phyloP scores from a whole-genome alignment of 306 rosid species.

The Trifolium dubium region DNA sequence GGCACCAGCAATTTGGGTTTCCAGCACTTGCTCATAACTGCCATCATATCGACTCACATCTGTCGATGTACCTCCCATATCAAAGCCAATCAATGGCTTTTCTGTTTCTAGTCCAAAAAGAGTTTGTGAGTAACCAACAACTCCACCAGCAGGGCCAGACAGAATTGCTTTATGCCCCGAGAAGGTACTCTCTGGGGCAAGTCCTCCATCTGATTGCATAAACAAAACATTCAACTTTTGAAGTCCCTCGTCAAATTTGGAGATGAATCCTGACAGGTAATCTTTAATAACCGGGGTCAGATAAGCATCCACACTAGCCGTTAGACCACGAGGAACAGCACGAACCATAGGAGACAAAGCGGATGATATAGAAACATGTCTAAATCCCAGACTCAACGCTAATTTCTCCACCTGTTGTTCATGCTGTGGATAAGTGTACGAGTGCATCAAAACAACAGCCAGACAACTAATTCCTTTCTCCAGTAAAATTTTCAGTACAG shows the following conservation, averaged over 20 bases:
- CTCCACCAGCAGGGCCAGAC: conserved; percentile 99
- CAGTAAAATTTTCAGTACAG: conserved; percentile 57
- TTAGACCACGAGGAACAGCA: conserved; percentile 95
- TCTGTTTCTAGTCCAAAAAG: conserved; percentile 83
- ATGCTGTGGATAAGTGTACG: conserved; percentile 83
- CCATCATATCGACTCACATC: conserved; percentile 97
- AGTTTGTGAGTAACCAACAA: conserved; percentile 95
- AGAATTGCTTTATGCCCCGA: conserved; percentile 95
- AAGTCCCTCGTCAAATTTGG: conserved; percentile 77
- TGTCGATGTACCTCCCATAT: conserved; percentile 98
- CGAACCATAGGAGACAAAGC: conserved; percentile 97
- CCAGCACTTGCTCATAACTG: conserved; percentile 89
- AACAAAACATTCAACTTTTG: conserved; percentile 84
- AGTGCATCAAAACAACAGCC: conserved; percentile 94
- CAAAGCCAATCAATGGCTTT: conserved; percentile 92
- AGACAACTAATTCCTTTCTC: conserved; percentile 76
- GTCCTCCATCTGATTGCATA: conserved; percentile 99
- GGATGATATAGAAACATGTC: conserved; percentile 89
- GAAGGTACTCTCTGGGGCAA: conserved; percentile 88
- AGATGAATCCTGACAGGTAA: conserved; percentile 89
- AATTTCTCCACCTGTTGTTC: conserved; percentile 66
- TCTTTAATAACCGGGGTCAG: conserved; percentile 95
- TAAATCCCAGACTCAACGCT: conserved; percentile 82
- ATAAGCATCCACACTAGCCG: conserved; percentile 95
- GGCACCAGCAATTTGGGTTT: conserved; percentile 90